phyloP scores from a whole-genome alignment of 192 early-diverging fungal species.

The Polychytrium aggregatum region DNA sequence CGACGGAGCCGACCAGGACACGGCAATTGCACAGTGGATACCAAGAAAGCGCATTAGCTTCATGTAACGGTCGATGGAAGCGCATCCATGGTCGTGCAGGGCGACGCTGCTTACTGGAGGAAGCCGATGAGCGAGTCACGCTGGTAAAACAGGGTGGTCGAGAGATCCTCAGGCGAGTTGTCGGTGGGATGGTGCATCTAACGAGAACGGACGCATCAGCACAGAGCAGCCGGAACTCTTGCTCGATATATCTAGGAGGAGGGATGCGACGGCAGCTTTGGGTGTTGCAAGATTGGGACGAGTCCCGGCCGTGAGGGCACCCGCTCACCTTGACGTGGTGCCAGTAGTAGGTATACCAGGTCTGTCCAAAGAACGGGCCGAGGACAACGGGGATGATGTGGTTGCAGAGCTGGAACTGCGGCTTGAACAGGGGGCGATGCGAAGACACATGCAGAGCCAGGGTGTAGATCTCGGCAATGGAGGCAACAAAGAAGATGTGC shows the following conservation, averaged over 20 bases:
- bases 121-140: constrained; percentile 25
- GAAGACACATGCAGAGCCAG: constrained; percentile 19
- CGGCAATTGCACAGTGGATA: too few species aligned
- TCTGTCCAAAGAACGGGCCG: constrained; percentile 22
- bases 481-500: constrained; percentile 12
- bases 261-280: too few species aligned
- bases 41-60: too few species aligned
- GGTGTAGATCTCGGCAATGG: constrained; percentile 12
- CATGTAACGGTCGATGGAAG: too few species aligned
- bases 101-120: too few species aligned
- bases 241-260: too few species aligned
- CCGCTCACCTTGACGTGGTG: constrained; percentile 27
- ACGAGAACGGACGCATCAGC: too few species aligned
- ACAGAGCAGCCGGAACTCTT: too few species aligned
- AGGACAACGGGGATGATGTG: constrained; percentile 12
- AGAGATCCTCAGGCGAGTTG: constrained; percentile 21
- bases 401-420: constrained; percentile 4
- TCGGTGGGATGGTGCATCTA: constrained; percentile 35
- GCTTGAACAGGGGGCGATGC: constrained; percentile 9
- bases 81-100: too few species aligned
- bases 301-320: background rate
- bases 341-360: constrained; percentile 24
- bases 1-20: too few species aligned
- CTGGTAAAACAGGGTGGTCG: constrained; percentile 24
- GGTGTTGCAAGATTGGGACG: constrained; percentile 3